These are phyloP conservation scores for Pythium aristosporum DNA, from an alignment of 352 stramenopile genomes.

Conservation along the genomic window DNA sequence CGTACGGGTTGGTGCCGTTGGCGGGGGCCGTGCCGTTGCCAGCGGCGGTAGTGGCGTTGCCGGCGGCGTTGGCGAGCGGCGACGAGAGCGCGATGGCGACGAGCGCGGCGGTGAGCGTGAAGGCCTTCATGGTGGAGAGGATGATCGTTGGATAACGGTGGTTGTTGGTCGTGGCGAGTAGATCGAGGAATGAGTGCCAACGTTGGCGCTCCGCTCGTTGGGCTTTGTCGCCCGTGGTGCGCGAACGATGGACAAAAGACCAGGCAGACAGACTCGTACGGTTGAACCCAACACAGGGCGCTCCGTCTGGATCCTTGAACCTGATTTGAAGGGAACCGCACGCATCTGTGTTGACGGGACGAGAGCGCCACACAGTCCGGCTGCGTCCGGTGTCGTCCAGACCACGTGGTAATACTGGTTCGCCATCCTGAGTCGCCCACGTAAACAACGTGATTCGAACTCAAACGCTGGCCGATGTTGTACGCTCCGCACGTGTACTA, in stretches of 20 bases:
- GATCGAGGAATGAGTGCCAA: conserved; percentile 7
- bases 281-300: neutral
- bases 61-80: neutral
- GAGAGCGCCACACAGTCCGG: too few species aligned
- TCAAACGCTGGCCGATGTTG: too few species aligned
- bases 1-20: neutral
- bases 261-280: neutral
- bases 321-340: conserved; percentile 3
- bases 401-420: conserved; percentile 1
- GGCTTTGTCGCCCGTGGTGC: neutral
- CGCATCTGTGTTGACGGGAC: neutral
- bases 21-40: conserved; percentile 2
- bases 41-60: conserved; percentile 1
- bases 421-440: neutral
- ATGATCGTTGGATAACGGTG: neutral
- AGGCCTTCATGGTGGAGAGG: conserved; percentile 23
- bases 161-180: conserved; percentile 1
- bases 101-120: conserved; percentile 3
- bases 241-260: neutral
- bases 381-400: neutral
- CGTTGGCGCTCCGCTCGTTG: neutral
- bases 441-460: neutral
- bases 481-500: too few species aligned
- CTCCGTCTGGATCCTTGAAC: conserved; percentile 23
- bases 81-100: conserved; percentile 9